A percentile compares a stretch with the other conserved stretches of the same genome.
phyloP scores from a whole-genome alignment of 805 yeast genomes.

The Candida loeiensis region DNA sequence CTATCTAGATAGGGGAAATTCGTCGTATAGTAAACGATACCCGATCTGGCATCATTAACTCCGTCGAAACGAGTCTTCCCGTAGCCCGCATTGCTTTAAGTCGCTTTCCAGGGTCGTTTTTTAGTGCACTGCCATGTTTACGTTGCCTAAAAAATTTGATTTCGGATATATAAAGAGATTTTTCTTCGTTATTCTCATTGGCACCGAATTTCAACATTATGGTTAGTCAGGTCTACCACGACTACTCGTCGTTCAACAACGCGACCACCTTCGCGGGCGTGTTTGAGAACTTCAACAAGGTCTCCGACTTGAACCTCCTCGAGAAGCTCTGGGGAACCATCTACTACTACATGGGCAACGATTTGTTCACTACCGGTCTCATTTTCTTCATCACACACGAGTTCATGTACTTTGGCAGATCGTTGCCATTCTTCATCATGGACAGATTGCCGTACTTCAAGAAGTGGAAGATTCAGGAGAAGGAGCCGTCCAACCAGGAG shows the following conservation, averaged over 20 bases:
- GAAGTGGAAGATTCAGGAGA: slow-evolving; percentile 83
- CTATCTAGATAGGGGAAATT: too few relatives aligned
- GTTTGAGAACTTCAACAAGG: slow-evolving; percentile 20
- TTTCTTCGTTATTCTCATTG: not conserved
- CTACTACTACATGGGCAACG: slow-evolving; percentile 82
- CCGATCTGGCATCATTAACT: too few relatives aligned
- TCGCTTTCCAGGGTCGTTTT: not conserved
- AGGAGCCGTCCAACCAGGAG: slow-evolving; percentile 74
- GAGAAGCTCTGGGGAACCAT: slow-evolving; percentile 88
- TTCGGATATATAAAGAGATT: slow-evolving; percentile 1
- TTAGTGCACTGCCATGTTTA: not conserved
- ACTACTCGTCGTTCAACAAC: slow-evolving; percentile 25
- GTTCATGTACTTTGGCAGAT: slow-evolving; percentile 84
- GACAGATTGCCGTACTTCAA: slow-evolving; percentile 84
- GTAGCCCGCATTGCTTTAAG: not conserved
- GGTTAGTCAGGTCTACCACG: slow-evolving; percentile 23
- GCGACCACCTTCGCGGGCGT: slow-evolving; percentile 24
- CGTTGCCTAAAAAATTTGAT: not conserved
- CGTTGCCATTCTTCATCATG: slow-evolving; percentile 87
- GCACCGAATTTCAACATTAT: slow-evolving; percentile 5
- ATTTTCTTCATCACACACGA: slow-evolving; percentile 83
- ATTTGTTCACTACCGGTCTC: slow-evolving; percentile 86
- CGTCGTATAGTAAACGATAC: too few relatives aligned
- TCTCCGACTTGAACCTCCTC: slow-evolving; percentile 39
- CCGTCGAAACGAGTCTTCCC: too few relatives aligned